These are phyloP conservation scores for Neurospora sp. DNA, from an alignment of 495 filamentous ascomycete species.

Conservation along the genomic window DNA sequence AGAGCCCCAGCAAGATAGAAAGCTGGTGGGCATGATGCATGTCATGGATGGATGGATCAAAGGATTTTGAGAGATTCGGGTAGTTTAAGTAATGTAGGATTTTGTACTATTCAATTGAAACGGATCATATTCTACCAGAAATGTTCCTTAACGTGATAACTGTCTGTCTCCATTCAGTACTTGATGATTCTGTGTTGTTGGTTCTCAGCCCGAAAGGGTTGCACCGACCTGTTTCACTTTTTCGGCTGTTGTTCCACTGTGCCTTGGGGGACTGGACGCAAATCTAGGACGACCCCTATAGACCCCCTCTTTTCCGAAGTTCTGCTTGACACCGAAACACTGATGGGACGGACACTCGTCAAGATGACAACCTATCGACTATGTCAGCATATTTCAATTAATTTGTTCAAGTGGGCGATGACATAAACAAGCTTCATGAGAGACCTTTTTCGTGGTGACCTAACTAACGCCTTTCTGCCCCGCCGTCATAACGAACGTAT, in stretches of 20 bases:
- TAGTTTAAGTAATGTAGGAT: background rate
- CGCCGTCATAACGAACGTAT: too few relatives aligned
- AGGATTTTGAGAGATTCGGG: background rate
- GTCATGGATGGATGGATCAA: background rate
- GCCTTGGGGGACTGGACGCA: background rate
- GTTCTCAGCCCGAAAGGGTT: too few relatives aligned
- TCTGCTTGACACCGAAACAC: background rate
- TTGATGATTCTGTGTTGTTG: too few relatives aligned
- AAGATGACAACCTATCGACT: background rate
- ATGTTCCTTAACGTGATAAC: too few relatives aligned
- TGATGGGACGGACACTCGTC: background rate
- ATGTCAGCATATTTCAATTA: too few relatives aligned
- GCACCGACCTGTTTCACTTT: too few relatives aligned
- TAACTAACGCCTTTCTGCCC: too few relatives aligned
- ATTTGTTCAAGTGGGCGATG: too few relatives aligned
- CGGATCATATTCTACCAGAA: background rate
- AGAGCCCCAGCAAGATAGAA: background rate
- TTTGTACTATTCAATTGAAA: background rate
- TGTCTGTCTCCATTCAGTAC: too few relatives aligned
- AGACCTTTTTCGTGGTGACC: too few relatives aligned
- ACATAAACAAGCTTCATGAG: too few relatives aligned
- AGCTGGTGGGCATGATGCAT: background rate
- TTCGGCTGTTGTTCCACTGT: too few relatives aligned
- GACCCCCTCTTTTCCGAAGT: background rate
- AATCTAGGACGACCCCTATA: background rate